A percentile compares a stretch with the other conserved stretches of the same genome.
These are phyloP conservation scores for Allomyces macrogynus DNA, from an alignment of 192 early-diverging fungal genomes.

Conservation along the genomic window DNA sequence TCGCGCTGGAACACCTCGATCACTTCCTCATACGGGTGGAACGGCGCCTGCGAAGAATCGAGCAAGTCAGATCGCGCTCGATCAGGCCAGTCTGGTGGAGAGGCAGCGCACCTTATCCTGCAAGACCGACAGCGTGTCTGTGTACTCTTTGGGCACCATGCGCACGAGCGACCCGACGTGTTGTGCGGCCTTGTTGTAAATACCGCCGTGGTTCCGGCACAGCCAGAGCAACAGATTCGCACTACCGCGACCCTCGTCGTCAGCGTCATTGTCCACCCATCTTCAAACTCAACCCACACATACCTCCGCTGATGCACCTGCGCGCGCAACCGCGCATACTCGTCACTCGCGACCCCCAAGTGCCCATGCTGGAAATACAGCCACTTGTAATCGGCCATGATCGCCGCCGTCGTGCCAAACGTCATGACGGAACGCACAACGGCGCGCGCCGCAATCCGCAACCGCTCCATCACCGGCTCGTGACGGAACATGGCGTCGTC, in stretches of 20 bases:
- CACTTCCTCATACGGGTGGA: constrained; percentile 19
- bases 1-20: constrained; percentile 17
- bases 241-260: constrained; percentile 6
- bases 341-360: constrained; percentile 17
- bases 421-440: not conserved
- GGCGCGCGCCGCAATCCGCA: no score
- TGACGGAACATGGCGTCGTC: no score
- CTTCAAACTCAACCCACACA: not conserved
- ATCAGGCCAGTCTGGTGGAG: no score
- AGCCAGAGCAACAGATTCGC: constrained; percentile 19
- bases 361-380: constrained; percentile 19
- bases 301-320: constrained; percentile 14
- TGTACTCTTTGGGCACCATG: constrained; percentile 22
- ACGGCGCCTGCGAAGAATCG: constrained; percentile 10
- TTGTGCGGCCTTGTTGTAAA: constrained; percentile 21
- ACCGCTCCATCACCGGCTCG: no score
- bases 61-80: no score
- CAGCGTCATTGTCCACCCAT: no score
- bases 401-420: not conserved
- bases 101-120: constrained; percentile 9
- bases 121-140: constrained; percentile 20
- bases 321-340: constrained; percentile 20
- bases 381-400: constrained; percentile 27
- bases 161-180: constrained; percentile 21
- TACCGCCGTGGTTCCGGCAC: constrained; percentile 21